Evolutionary conservation across 345 rosid genomes (phyloP), one percentile per base, ranked within the genome.

Genomic region (Physaria fendleri): DNA sequence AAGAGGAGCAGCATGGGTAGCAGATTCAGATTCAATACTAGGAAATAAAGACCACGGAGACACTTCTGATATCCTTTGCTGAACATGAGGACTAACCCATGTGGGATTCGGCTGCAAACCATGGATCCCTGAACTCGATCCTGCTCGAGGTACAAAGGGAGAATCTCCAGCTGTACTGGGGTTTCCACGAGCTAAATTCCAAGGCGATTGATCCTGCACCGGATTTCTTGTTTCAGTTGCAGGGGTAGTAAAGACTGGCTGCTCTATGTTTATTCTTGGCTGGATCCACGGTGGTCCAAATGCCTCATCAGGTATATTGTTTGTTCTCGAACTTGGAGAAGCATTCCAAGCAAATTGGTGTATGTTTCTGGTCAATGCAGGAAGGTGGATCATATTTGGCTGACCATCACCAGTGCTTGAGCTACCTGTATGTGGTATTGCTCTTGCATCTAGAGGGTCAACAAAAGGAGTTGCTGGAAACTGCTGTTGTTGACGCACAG

Each of bases 41-140:
- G 91, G 85, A 74, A 81, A 84, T 56, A 84, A 66, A 59, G 90
- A 75, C 94, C 94, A 79, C n/a, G 87, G 84, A 64, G 81, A 65
- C 66, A 79, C 75, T 56, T 87, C 95, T 15, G 85, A 33, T 56
- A 51, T 54, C 65, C 80, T 70, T 71, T 73, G 79, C 23, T 59
- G 81, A 78, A 71, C 72, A 40, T 33, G 78, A 25, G 75, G 78
- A 62, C 82, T 41, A 58, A 70, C 38, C 88, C 86, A 81, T 17
- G 74, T 9, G 30, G 85, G 74, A 59, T 59, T 22, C 21, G 75
- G 71, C 38, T 66, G 71, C 59, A 74, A 59, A 63, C 79, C 72
- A 74, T 69, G 80, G 43, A 71, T 55, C 52, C 80, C 78, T 57
- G 85, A 80, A 78, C 82, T 71, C 8, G 82, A 71, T 64, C 81